A percentile compares a stretch with the other conserved stretches of the same genome.
Conservation (phyloP, 352 stramenopile species). For the Phytophthora palmivora region DNA sequence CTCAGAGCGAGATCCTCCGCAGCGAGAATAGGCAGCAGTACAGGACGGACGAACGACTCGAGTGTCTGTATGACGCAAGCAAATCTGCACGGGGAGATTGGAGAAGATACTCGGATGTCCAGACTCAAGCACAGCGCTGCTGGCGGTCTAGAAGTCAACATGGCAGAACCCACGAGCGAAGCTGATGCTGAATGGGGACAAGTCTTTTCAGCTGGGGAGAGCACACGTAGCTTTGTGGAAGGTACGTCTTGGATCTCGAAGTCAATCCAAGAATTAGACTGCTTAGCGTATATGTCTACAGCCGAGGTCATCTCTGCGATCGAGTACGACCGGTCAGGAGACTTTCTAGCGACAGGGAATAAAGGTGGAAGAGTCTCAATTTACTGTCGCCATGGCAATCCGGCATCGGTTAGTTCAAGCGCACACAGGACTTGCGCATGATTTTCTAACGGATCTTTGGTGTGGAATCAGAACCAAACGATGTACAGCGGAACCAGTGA, state of each 20-base stretch:
- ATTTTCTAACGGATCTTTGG: neutral
- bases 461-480: conserved; percentile 34
- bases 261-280: too few relatives aligned
- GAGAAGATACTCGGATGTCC: conserved; percentile 19
- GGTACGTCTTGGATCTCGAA: conserved; percentile 26
- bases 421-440: too few relatives aligned
- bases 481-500: conserved; percentile 41
- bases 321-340: conserved; percentile 92
- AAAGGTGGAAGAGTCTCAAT: conserved; percentile 94
- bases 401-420: conserved; percentile 27
- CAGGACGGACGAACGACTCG: neutral
- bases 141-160: conserved; percentile 28
- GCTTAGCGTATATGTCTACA: conserved; percentile 23
- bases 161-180: conserved; percentile 34
- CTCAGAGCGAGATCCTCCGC: conserved; percentile 29
- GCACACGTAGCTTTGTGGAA: conserved; percentile 72
- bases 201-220: conserved; percentile 59
- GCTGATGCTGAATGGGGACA: conserved; percentile 56
- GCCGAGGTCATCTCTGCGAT: conserved; percentile 96
- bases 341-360: conserved; percentile 94
- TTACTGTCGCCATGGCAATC: conserved; percentile 72
- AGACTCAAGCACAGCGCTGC: conserved; percentile 32
- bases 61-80: conserved; percentile 42
- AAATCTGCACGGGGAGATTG: conserved; percentile 17
- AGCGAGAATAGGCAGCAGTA: conserved; percentile 14